Evolutionary conservation across 2,329 filamentous ascomycete species (phyloP).

Genomic region (Colletotrichum navitas): DNA sequence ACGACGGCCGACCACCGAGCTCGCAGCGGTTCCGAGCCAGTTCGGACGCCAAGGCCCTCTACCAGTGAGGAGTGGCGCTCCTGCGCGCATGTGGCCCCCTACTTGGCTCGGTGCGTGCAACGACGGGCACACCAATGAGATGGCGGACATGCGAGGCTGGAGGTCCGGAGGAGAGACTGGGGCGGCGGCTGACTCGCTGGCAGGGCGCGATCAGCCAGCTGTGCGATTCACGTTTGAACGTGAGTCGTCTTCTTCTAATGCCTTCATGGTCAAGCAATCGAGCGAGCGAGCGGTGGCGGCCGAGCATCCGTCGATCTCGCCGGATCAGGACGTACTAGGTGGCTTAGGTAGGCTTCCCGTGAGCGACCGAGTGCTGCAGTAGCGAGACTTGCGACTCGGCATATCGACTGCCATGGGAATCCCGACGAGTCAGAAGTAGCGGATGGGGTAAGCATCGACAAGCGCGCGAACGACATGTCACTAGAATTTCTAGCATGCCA

Average conservation of each 20-base stretch:
- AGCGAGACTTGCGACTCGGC: slow-evolving; percentile 4
- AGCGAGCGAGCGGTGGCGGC: slow-evolving; percentile 32
- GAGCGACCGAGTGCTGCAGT: neutral
- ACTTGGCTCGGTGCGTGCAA: slow-evolving; percentile 29
- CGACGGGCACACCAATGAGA: slow-evolving; percentile 21
- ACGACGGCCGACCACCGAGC: slow-evolving; percentile 20
- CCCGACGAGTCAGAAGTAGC: slow-evolving; percentile 21
- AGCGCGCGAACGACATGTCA: slow-evolving; percentile 13
- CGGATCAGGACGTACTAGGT: slow-evolving; percentile 18
- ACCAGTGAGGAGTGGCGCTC: slow-evolving; percentile 31
- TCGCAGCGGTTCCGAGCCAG: neutral
- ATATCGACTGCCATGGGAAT: slow-evolving; percentile 24
- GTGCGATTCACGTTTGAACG: slow-evolving; percentile 37
- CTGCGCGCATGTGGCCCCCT: slow-evolving; percentile 37
- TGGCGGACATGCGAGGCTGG: slow-evolving; percentile 35
- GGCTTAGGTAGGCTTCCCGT: neutral
- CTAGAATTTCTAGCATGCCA: slow-evolving; percentile 1
- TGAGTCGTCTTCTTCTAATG: slow-evolving; percentile 26
- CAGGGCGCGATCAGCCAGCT: slow-evolving; percentile 34
- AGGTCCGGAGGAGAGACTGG: slow-evolving; percentile 15
- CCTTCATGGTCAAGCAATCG: slow-evolving; percentile 24
- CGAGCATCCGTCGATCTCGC: slow-evolving; percentile 35
- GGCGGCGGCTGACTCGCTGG: slow-evolving; percentile 38
- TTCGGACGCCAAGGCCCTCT: slow-evolving; percentile 22
- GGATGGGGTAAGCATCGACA: slow-evolving; percentile 7